These are phyloP conservation scores for Hygrophila difformis DNA, from an alignment of 257 asterid species.

Conservation along the genomic window DNA sequence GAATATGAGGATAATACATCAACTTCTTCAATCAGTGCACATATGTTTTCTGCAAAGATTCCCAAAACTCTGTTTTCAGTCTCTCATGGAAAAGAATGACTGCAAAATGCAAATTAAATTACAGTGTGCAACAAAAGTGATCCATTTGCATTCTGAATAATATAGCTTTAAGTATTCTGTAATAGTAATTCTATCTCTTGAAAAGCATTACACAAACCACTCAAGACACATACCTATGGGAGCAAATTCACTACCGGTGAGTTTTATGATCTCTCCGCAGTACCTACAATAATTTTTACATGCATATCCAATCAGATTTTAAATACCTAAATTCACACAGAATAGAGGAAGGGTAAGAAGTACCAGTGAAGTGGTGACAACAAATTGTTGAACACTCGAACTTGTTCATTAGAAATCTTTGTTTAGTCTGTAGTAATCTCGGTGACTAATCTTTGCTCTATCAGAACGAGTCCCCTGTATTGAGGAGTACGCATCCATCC, in stretches of 20 bases:
- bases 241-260: constrained; percentile 3
- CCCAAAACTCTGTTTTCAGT: too few species aligned
- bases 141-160: too few species aligned
- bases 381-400: constrained; percentile 36
- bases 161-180: too few species aligned
- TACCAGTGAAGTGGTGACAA: constrained; percentile 23
- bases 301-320: constrained; percentile 13
- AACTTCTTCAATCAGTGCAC: too few species aligned
- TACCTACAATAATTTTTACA: constrained; percentile 8
- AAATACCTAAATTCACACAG: background rate
- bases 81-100: too few species aligned
- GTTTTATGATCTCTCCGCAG: constrained; percentile 1
- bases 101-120: too few species aligned
- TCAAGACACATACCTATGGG: constrained; percentile 4
- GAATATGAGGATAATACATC: too few species aligned
- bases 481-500: too few species aligned
- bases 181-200: too few species aligned
- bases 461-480: too few species aligned
- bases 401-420: background rate
- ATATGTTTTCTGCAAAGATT: too few species aligned
- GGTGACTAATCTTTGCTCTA: background rate
- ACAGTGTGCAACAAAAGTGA: too few species aligned
- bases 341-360: background rate
- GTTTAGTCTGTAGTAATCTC: constrained; percentile 12
- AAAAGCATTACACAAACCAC: constrained; percentile 1